A percentile compares a stretch with the other conserved stretches of the same genome.
Evolutionary conservation across 371 early-diverging fungal genomes (phyloP).

Genomic region (Modicella reniformis): DNA sequence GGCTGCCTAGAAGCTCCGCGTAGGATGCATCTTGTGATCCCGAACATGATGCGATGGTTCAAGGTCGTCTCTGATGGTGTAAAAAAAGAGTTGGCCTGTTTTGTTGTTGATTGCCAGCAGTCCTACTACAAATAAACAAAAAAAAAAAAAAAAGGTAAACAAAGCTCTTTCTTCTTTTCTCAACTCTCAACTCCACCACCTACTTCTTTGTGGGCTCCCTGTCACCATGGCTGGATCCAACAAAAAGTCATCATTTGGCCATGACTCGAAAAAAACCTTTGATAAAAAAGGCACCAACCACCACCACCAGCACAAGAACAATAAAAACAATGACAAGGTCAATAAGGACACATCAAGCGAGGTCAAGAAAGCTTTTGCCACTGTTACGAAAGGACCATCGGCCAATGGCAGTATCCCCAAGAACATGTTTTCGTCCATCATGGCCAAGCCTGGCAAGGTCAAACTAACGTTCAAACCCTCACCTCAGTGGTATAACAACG

Average conservation of each 20-base stretch:
- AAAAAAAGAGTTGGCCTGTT: neutral
- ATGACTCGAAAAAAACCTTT: slow-evolving; percentile 13
- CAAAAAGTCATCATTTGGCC: slow-evolving; percentile 14
- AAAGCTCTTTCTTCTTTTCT: neutral
- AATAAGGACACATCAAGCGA: slow-evolving; percentile 30
- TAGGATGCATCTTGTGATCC: slow-evolving; percentile 75
- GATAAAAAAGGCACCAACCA: slow-evolving; percentile 20
- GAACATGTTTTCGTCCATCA: slow-evolving; percentile 41
- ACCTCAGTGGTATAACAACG: slow-evolving; percentile 63
- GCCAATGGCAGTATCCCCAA: slow-evolving; percentile 54
- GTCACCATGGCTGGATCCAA: slow-evolving; percentile 14
- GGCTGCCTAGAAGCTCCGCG: slow-evolving; percentile 81
- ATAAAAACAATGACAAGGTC: slow-evolving; percentile 7
- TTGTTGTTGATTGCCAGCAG: neutral
- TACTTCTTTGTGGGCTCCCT: slow-evolving; percentile 11
- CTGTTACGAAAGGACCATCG: slow-evolving; percentile 50
- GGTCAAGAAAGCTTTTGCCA: slow-evolving; percentile 51
- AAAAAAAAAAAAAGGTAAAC: slow-evolving; percentile 16
- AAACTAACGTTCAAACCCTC: slow-evolving; percentile 59
- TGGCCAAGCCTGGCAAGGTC: slow-evolving; percentile 39
- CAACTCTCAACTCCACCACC: neutral
- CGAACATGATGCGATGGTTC: too few species aligned
- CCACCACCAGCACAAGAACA: slow-evolving; percentile 21
- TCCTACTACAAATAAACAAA: slow-evolving; percentile 3
- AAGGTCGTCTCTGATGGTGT: neutral